These are phyloP conservation scores for Chaetomium sp. DNA, from an alignment of 2,329 filamentous ascomycete species.

Conservation along the genomic window DNA sequence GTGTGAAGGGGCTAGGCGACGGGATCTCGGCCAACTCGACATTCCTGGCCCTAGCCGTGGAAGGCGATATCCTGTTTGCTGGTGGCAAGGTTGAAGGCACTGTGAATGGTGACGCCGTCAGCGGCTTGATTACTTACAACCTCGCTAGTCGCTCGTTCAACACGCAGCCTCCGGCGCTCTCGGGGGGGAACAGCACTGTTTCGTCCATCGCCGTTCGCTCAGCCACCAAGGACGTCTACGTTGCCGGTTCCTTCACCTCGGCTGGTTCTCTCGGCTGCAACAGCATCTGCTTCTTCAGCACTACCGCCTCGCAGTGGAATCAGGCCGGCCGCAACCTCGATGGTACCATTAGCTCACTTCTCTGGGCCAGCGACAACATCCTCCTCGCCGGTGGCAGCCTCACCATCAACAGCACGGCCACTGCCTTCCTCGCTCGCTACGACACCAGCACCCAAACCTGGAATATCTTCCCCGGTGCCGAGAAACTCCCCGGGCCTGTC, in stretches of 20 bases:
- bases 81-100: slow-evolving; percentile 74
- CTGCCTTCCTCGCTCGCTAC: slow-evolving; percentile 65
- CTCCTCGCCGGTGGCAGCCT: slow-evolving; percentile 76
- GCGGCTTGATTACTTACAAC: slow-evolving; percentile 75
- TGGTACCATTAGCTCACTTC: slow-evolving; percentile 64
- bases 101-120: slow-evolving; percentile 55
- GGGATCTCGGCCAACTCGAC: slow-evolving; percentile 65
- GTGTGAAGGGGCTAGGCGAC: slow-evolving; percentile 61
- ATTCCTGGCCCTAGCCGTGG: slow-evolving; percentile 64
- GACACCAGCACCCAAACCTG: slow-evolving; percentile 62
- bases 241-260: slow-evolving; percentile 76
- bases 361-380: slow-evolving; percentile 67
- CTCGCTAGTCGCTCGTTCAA: slow-evolving; percentile 57
- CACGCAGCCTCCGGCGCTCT: slow-evolving; percentile 68
- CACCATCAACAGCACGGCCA: slow-evolving; percentile 54
- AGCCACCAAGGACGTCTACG: slow-evolving; percentile 66
- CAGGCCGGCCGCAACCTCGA: slow-evolving; percentile 65
- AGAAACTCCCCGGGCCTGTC: slow-evolving; percentile 70
- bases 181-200: slow-evolving; percentile 64
- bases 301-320: slow-evolving; percentile 67
- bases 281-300: slow-evolving; percentile 73
- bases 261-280: slow-evolving; percentile 80
- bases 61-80: slow-evolving; percentile 66
- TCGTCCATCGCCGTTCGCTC: slow-evolving; percentile 70
- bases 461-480: slow-evolving; percentile 54